phyloP scores from a whole-genome alignment of 345 rosid species.

The Garcia nutans region DNA sequence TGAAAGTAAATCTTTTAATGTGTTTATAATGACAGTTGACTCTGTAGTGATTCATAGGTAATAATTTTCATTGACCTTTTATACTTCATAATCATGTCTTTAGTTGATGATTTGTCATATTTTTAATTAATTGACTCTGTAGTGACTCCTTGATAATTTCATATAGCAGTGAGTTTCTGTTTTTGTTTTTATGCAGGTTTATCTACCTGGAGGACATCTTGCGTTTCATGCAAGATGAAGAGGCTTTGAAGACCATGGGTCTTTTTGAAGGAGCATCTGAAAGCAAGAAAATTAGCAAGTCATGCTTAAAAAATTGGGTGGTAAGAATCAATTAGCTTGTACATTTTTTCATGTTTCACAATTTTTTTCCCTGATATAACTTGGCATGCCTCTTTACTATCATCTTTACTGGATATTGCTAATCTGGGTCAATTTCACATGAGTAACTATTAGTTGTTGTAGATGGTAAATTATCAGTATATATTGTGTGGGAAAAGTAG shows the following conservation, averaged over 20 bases:
- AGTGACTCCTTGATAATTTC: neutral
- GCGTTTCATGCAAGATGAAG: constrained; percentile 38
- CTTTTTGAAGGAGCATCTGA: constrained; percentile 36
- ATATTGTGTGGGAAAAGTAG: too few species aligned
- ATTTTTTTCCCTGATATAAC: neutral
- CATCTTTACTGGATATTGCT: neutral
- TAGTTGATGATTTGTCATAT: neutral
- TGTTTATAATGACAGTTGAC: neutral
- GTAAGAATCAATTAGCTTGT: constrained; percentile 17
- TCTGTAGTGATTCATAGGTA: too few species aligned
- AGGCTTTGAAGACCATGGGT: constrained; percentile 28
- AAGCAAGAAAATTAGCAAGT: constrained; percentile 33
- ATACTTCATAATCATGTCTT: neutral
- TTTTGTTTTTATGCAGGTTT: constrained; percentile 9
- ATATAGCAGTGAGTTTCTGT: neutral
- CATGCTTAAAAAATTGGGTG: constrained; percentile 38
- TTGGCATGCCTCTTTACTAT: too few species aligned
- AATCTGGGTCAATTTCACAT: neutral
- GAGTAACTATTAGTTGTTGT: neutral
- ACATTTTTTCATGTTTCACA: neutral
- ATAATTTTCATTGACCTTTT: too few species aligned
- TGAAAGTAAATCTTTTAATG: neutral
- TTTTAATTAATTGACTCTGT: neutral
- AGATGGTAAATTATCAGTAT: neutral
- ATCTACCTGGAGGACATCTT: constrained; percentile 29